A percentile compares a stretch with the other conserved stretches of the same genome.
Evolutionary conservation across 2,329 filamentous ascomycete genomes (phyloP).

Genomic region (Aspergillus unguis): DNA sequence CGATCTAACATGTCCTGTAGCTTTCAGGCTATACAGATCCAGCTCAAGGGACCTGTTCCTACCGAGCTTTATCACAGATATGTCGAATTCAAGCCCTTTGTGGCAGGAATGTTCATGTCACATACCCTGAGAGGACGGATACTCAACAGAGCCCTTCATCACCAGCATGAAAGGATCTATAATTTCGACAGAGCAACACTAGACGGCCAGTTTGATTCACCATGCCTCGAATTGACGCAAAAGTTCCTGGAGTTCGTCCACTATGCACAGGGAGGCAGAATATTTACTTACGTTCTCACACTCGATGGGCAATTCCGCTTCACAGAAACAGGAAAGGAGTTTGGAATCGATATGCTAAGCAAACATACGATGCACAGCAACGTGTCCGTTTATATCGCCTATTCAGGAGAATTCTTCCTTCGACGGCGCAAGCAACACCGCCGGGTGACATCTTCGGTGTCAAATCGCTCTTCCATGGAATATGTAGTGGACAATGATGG

Average conservation of each 20-base stretch:
- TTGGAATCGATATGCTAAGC: conserved; percentile 85
- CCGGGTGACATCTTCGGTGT: conserved; percentile 30
- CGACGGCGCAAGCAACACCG: conserved; percentile 59
- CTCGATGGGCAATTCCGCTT: conserved; percentile 84
- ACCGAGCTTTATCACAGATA: conserved; percentile 81
- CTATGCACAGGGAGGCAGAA: conserved; percentile 77
- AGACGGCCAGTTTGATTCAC: conserved; percentile 64
- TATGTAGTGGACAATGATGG: conserved; percentile 28
- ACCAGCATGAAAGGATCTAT: conserved; percentile 86
- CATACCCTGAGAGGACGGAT: conserved; percentile 74
- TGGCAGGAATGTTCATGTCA: conserved; percentile 81
- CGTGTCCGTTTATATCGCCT: conserved; percentile 86
- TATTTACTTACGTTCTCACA: conserved; percentile 90
- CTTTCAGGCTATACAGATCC: conserved; percentile 91
- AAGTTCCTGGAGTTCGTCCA: conserved; percentile 84
- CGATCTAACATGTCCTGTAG: conserved; percentile 42
- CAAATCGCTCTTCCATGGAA: conserved; percentile 33
- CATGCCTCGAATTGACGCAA: conserved; percentile 66
- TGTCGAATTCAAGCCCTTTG: conserved; percentile 87
- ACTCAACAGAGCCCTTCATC: conserved; percentile 79
- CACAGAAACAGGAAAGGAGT: conserved; percentile 93
- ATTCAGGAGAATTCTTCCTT: conserved; percentile 89
- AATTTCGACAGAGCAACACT: conserved; percentile 77
- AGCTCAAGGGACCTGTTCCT: conserved; percentile 79
- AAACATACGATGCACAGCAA: conserved; percentile 98